phyloP scores from a whole-genome alignment of 257 asterid genomes.

The Scutellaria baicalensis region DNA sequence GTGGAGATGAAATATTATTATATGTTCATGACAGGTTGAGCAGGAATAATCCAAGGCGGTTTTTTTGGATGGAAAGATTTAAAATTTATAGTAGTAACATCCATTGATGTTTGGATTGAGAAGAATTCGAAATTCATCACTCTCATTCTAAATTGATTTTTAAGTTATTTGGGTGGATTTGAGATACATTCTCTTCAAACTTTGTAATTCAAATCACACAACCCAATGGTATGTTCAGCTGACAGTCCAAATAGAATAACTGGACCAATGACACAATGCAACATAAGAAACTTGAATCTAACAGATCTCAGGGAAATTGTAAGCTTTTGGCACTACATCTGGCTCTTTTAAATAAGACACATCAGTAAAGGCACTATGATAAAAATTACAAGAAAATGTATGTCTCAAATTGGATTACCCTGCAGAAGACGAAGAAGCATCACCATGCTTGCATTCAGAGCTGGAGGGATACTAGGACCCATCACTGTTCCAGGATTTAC shows the following conservation, averaged over 20 bases:
- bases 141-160: too few relatives aligned
- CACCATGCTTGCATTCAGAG: conserved; percentile 70
- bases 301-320: not conserved
- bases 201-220: too few relatives aligned
- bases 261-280: not conserved
- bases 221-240: too few relatives aligned
- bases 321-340: not conserved
- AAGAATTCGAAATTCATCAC: too few relatives aligned
- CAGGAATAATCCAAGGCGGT: not conserved
- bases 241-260: not conserved
- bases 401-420: conserved; percentile 34
- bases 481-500: conserved; percentile 83
- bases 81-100: too few relatives aligned
- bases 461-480: conserved; percentile 77
- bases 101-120: too few relatives aligned
- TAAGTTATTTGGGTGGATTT: too few relatives aligned
- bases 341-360: not conserved
- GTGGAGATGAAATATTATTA: too few relatives aligned
- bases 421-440: conserved; percentile 72
- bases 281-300: not conserved
- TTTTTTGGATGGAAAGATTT: too few relatives aligned
- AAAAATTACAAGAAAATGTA: not conserved
- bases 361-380: not conserved
- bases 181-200: too few relatives aligned
- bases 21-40: not conserved